phyloP scores from a whole-genome alignment of 345 rosid species.

The Populus alba region DNA sequence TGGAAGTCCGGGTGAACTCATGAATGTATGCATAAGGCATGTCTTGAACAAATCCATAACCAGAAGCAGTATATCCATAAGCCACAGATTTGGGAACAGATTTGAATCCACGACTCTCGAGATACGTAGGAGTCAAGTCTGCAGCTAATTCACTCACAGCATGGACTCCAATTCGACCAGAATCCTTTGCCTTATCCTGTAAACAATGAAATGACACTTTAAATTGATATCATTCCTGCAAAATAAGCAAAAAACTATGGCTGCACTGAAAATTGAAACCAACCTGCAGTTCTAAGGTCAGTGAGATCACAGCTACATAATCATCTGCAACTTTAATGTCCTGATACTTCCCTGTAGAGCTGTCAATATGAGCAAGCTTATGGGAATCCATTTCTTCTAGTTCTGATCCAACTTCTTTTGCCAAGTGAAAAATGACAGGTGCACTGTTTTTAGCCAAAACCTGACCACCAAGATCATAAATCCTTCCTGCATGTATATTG shows the following conservation, averaged over 20 bases:
- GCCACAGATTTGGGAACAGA: slow-evolving; percentile 55
- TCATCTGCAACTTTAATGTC: slow-evolving; percentile 61
- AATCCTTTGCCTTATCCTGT: slow-evolving; percentile 56
- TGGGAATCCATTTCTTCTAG: slow-evolving; percentile 65
- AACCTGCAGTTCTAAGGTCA: slow-evolving; percentile 66
- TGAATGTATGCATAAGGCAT: slow-evolving; percentile 70
- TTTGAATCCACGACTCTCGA: slow-evolving; percentile 41
- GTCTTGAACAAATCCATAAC: slow-evolving; percentile 63
- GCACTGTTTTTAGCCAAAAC: slow-evolving; percentile 71
- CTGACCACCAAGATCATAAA: slow-evolving; percentile 71
- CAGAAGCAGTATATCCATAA: slow-evolving; percentile 74
- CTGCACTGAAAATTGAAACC: slow-evolving; percentile 3
- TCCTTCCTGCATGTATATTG: slow-evolving; percentile 41
- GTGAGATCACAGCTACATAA: slow-evolving; percentile 54
- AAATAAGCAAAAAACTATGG: background rate
- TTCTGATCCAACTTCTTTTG: slow-evolving; percentile 48
- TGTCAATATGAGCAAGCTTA: slow-evolving; percentile 55
- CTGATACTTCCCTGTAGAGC: slow-evolving; percentile 47
- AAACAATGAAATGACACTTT: background rate
- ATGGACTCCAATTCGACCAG: slow-evolving; percentile 50
- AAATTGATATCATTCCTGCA: background rate
- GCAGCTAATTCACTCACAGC: slow-evolving; percentile 61
- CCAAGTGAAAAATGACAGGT: slow-evolving; percentile 58
- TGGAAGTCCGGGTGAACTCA: slow-evolving; percentile 65
- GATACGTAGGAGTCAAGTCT: slow-evolving; percentile 49